Base-by-base conservation (phyloP, 2,329 filamentous ascomycete species). In the Berkeleyomyces basicola region DNA sequence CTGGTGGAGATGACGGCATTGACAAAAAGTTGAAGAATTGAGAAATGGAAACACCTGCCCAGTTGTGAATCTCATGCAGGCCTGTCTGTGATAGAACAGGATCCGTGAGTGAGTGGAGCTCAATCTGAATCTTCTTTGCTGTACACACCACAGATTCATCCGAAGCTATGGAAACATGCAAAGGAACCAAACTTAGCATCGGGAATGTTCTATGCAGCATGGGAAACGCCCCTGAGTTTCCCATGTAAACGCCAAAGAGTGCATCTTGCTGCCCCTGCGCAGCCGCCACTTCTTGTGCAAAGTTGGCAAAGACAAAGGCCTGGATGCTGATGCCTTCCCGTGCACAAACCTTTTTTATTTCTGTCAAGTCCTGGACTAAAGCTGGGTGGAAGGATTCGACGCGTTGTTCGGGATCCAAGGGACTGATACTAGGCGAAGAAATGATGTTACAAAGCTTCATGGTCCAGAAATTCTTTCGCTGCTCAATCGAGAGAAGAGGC, bases 191-290 rank as follows among this genome's bases (percentile, higher is more conserved):
- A 67, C 87, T 91, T 23, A 96, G 77, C 0, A 88, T 93, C 0
- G 91, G 90, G 40, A 82, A 84, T 0, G 79, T 74, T 0, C 67
- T 66, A 0, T 75, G 70, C 1, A 80, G 74, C 0, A 78, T 74
- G 7, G 78, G 72, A 0, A 79, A 36, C 14, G 40, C 36, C n/a
- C 44, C 78, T 60, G 90, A 81, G 70, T 95, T 95, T 49, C 90
- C 88, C 7, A 95, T 80, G 71, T 96, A 96, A 31, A 96, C 73
- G 1, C 90, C 91, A 59, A 96, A 78, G 0, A 89, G 73, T 1
- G 88, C 66, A n/a, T 62, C 58, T 14, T 3, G 7, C 3, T 9
- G 7, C 9, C 46, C 59, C 7, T 67, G 33, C 6, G 62, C 63
- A 40, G 49, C 40, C 58, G 71, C 68, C 2, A 75, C 68, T 9